phyloP scores from a whole-genome alignment of 2,329 filamentous ascomycete species.

The Aspergillus novofumigatus region DNA sequence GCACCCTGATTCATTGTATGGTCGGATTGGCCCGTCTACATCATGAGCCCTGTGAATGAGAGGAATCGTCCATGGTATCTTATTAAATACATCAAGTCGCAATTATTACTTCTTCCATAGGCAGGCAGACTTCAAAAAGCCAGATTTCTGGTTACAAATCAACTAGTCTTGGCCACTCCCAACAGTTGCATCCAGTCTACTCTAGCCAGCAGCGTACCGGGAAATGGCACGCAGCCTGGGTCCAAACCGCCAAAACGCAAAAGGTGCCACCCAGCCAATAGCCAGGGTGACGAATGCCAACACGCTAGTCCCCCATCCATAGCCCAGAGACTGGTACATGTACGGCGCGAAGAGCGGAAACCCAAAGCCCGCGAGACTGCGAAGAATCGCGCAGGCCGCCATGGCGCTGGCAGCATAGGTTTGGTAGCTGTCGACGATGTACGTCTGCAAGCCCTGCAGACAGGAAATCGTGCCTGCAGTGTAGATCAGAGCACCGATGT shows the following conservation, averaged over 20 bases:
- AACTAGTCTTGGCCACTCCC: too few species aligned
- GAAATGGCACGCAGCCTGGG: background rate
- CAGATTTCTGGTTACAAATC: too few species aligned
- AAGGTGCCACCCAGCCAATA: conserved; percentile 40
- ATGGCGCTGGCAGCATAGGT: conserved; percentile 39
- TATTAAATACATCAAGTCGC: too few species aligned
- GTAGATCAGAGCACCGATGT: conserved; percentile 51
- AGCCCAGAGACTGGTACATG: conserved; percentile 34
- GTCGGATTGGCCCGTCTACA: too few species aligned
- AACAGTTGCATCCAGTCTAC: background rate
- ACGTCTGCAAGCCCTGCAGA: conserved; percentile 46
- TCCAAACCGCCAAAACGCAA: conserved; percentile 5
- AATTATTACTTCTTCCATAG: too few species aligned
- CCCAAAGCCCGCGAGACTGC: conserved; percentile 37
- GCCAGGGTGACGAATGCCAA: conserved; percentile 35
- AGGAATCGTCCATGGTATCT: too few species aligned
- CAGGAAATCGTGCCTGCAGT: conserved; percentile 44
- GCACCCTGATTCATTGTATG: too few species aligned
- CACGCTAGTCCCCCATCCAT: conserved; percentile 41
- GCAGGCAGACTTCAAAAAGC: too few species aligned
- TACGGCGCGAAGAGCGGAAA: conserved; percentile 42
- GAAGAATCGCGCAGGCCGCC: conserved; percentile 32
- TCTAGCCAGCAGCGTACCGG: background rate
- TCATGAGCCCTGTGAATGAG: too few species aligned
- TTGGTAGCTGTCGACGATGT: conserved; percentile 41